Evolutionary conservation across 1,139 yeast species (phyloP).

Genomic region (Trichomonascaceae sp.): DNA sequence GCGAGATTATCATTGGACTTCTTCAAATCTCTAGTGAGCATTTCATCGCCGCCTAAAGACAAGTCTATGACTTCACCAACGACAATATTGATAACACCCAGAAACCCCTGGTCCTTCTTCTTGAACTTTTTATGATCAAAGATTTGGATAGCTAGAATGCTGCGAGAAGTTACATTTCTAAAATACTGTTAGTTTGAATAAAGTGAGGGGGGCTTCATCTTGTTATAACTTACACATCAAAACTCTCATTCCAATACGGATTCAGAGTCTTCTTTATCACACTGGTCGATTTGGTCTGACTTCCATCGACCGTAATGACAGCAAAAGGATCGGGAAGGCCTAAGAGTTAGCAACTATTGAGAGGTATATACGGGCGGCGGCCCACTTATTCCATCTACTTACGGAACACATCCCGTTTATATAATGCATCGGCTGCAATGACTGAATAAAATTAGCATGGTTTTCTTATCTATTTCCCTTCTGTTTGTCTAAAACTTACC

Average conservation of each 20-base stretch:
- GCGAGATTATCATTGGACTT: slow-evolving; percentile 87
- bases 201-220: not conserved
- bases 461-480: not conserved
- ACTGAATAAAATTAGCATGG: slow-evolving; percentile 32
- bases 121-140: slow-evolving; percentile 96
- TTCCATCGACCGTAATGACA: slow-evolving; percentile 92
- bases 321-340: slow-evolving; percentile 91
- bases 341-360: slow-evolving; percentile 1
- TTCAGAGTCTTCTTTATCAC: slow-evolving; percentile 91
- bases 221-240: slow-evolving; percentile 41
- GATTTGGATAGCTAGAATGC: slow-evolving; percentile 86
- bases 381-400: slow-evolving; percentile 32
- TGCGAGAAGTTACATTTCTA: slow-evolving; percentile 66
- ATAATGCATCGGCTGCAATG: slow-evolving; percentile 93
- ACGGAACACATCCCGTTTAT: slow-evolving; percentile 90
- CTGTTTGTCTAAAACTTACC: slow-evolving; percentile 12
- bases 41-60: slow-evolving; percentile 55
- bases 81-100: slow-evolving; percentile 90
- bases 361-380: not conserved
- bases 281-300: slow-evolving; percentile 90
- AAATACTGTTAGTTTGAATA: not conserved
- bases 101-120: slow-evolving; percentile 97
- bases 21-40: slow-evolving; percentile 87
- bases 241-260: slow-evolving; percentile 97
- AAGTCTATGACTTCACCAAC: slow-evolving; percentile 86